Evolutionary conservation across 2,329 filamentous ascomycete species (phyloP), one percentile per base, ranked within the genome.

Genomic region (Scytalidium lignicola): DNA sequence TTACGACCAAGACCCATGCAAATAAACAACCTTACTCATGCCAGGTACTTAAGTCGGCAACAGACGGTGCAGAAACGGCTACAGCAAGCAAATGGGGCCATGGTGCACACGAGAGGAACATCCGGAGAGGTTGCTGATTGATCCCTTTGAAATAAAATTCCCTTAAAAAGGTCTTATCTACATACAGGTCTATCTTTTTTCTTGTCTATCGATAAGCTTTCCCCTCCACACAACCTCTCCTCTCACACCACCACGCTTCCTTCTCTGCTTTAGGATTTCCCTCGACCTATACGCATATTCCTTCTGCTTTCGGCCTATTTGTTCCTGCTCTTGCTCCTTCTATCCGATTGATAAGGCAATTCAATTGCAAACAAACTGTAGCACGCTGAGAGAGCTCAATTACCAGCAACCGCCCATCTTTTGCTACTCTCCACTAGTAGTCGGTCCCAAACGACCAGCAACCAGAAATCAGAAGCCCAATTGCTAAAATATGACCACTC

Each of bases 401-500:
- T 37, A 37, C 32, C 32, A 37, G 32, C 32, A 9, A n/a, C 5
- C 5, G 7, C 23, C 23, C 5, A 37, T n/a, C 32, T 17, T 17
- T 17, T 37, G 32, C 32, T 37, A 9, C 8, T 17, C 32, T 28
- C 26, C 13, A 28, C 26, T 28, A 7, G 26, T 28, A 28, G 26
- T 13, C 10, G 7, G 7, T 41, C 40, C 10, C 40, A 10, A 7
- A 37, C 6, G 4, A 37, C 15, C 32, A 17, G 32, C 32, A 37
- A 17, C 32, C 32, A 5, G 15, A 5, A 37, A 9, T 13, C 15
- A 5, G n/a, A 17, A 37, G n/a, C 10, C 13, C 32, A 37, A n/a
- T 37, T 5, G 43, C 41, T n/a, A n/a, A 45, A 52, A 51, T 2
- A 64, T 64, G 62, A 63, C 62, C 17, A 65, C 62, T 23, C 60